Evolutionary conservation across 1,284 basidiomycete species (phyloP), one percentile per base, ranked within the genome.

Genomic region (Rhodofomes roseus): DNA sequence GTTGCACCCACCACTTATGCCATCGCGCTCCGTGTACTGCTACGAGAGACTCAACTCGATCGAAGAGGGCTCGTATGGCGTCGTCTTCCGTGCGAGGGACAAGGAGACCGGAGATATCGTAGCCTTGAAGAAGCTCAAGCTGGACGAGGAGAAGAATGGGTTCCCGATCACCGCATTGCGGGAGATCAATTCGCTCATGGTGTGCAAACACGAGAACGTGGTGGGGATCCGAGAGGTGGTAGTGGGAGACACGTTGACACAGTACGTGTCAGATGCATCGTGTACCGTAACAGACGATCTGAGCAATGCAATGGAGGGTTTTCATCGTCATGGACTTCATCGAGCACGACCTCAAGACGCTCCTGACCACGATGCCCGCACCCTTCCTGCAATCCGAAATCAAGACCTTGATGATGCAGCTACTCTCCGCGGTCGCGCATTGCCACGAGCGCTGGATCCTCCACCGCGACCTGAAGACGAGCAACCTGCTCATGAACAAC

Each of bases 241-340:
- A 0, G 96, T 99, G 3, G 97, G 97, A n/a, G 96, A 99, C 68
- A 99, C 97, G 1, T 78, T 99, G 69, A 98, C 95, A 64, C 96
- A 99, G 96, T 98, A 76, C 81, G 95, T 87, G 61, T 69, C 62
- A 55, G 46, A n/a, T 31, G 34, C 44, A 59, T 27, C 39, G 40
- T 57, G 31, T 39, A 25, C 55, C 25, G 58, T 55, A 29, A 46
- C 22, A 39, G 54, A 25, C 43, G 1, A 39, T 55, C 27, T 43
- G 34, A 54, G 22, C 34, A 50, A 25, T 27, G 34, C 46, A 8
- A 25, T 31, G 56, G 79, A 96, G 94, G 79, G 94, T 98, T 57
- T 99, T 95, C 76, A 95, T 99, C 63, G 96, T 98, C 34, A 98
- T 98, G 95, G 96, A 98, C 70, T 99, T 99, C 71, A 96, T 99